These are phyloP conservation scores for Ceratonia siliqua DNA, from an alignment of 306 rosid species.

Conservation along the genomic window DNA sequence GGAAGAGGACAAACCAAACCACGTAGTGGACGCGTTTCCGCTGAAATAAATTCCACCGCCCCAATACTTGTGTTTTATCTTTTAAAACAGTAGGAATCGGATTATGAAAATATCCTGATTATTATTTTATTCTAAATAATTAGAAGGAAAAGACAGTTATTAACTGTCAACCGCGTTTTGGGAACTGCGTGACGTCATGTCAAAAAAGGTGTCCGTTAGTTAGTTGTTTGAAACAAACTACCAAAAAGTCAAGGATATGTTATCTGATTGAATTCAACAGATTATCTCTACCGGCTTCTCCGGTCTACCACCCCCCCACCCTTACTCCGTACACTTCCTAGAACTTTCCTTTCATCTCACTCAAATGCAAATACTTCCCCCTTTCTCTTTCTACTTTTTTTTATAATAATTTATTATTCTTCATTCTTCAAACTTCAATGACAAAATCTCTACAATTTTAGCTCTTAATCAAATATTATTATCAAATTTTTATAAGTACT, in stretches of 20 bases:
- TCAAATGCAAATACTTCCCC: too few species aligned
- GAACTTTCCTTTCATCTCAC: too few species aligned
- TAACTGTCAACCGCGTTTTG: constrained; percentile 69
- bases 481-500: too few species aligned
- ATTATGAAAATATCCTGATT: background rate
- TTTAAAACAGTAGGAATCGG: background rate
- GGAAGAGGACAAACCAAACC: background rate
- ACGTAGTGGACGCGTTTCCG: constrained; percentile 48
- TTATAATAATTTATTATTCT: too few species aligned
- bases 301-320: background rate
- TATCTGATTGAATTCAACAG: too few species aligned
- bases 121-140: background rate
- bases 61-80: background rate
- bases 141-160: constrained; percentile 36
- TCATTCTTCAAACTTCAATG: too few species aligned
- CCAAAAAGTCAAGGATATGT: background rate
- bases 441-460: too few species aligned
- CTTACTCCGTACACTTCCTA: background rate
- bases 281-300: background rate
- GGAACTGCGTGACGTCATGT: constrained; percentile 38
- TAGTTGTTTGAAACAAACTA: background rate
- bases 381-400: too few species aligned
- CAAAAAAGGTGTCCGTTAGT: constrained; percentile 3
- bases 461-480: too few species aligned
- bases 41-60: constrained; percentile 21